Conservation (phyloP, 495 filamentous ascomycete genomes). For the Tricharina praecox region DNA sequence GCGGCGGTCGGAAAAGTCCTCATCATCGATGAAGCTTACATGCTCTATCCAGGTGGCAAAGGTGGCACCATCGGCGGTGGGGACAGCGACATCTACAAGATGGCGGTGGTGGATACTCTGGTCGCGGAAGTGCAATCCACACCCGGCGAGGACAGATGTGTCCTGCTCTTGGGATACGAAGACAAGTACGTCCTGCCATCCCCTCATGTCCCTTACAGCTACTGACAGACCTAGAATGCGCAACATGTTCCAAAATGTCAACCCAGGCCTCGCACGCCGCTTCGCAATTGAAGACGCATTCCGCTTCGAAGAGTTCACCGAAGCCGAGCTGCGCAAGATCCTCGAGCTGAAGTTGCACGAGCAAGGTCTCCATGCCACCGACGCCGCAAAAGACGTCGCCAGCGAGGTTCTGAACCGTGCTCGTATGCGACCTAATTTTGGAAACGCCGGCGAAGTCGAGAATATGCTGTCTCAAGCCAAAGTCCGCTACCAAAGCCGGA, state of each 20-base stretch:
- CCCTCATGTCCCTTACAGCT: too few species aligned
- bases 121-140: slow-evolving; percentile 62
- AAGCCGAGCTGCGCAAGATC: slow-evolving; percentile 40
- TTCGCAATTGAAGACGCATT: slow-evolving; percentile 51
- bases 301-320: slow-evolving; percentile 51
- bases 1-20: slow-evolving; percentile 50
- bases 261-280: slow-evolving; percentile 51
- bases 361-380: slow-evolving; percentile 32
- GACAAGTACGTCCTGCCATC: too few species aligned
- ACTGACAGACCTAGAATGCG: too few species aligned
- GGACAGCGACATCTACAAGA: slow-evolving; percentile 41
- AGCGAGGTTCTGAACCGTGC: slow-evolving; percentile 31
- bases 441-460: slow-evolving; percentile 38
- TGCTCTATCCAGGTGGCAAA: slow-evolving; percentile 29
- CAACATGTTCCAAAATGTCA: slow-evolving; percentile 61
- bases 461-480: slow-evolving; percentile 23
- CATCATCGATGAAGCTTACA: slow-evolving; percentile 58
- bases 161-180: slow-evolving; percentile 58
- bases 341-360: slow-evolving; percentile 40
- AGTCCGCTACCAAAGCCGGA: slow-evolving; percentile 6
- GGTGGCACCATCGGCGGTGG: slow-evolving; percentile 1
- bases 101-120: slow-evolving; percentile 54
- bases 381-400: slow-evolving; percentile 29
- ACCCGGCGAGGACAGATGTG: slow-evolving; percentile 59
- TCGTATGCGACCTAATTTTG: slow-evolving; percentile 36